Conservation (phyloP, 768 basidiomycete species). For the Lactarius evosmus region DNA sequence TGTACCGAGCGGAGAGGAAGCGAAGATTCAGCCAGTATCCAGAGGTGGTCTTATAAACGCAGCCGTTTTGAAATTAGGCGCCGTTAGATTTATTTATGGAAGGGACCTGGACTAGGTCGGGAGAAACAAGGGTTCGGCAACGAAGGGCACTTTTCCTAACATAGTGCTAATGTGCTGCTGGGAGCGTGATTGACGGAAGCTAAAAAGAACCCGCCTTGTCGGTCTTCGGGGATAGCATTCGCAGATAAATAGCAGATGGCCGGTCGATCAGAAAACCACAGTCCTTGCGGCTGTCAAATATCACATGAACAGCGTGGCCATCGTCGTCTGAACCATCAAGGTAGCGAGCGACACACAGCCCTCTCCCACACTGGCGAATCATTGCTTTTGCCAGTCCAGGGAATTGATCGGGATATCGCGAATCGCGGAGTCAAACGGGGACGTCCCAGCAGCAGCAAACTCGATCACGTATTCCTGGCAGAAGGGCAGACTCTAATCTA, state of each 20-base stretch:
- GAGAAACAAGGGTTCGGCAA: background rate
- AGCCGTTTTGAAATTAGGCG: background rate
- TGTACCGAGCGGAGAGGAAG: background rate
- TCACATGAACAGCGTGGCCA: background rate
- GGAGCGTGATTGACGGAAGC: background rate
- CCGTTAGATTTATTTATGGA: background rate
- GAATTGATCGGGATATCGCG: background rate
- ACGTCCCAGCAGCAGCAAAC: background rate
- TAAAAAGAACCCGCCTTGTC: background rate
- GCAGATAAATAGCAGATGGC: background rate
- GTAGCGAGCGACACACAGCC: background rate
- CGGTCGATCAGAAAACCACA: background rate
- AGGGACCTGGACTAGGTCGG: background rate
- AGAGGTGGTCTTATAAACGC: background rate
- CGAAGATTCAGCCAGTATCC: background rate
- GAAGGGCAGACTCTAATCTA: background rate
- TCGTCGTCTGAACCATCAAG: background rate
- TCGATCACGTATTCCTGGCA: background rate
- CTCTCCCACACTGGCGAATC: background rate
- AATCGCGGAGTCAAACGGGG: background rate
- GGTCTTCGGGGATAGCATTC: background rate
- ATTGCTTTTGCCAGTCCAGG: background rate
- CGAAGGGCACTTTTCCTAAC: background rate
- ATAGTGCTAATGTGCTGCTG: background rate
- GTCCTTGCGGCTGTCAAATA: background rate